A percentile compares a stretch with the other conserved stretches of the same genome.
phyloP scores from a whole-genome alignment of 2,329 filamentous ascomycete species.

The Coleophoma eucalyptorum region DNA sequence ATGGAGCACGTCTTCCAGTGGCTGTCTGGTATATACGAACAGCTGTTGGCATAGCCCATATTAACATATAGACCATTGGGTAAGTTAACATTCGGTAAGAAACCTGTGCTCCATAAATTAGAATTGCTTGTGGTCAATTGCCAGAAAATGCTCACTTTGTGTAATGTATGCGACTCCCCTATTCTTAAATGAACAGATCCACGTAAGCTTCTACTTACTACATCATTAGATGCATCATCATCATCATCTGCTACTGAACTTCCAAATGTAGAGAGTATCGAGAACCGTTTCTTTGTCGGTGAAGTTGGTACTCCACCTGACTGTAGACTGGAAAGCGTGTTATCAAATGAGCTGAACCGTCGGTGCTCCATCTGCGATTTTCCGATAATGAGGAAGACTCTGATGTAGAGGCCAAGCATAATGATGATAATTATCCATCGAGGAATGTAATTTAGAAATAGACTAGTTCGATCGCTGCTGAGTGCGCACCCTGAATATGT shows the following conservation, averaged over 20 bases:
- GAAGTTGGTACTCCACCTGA: too few species aligned
- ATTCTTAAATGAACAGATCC: too few species aligned
- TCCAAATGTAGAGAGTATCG: too few species aligned
- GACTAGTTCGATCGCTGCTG: conserved; percentile 30
- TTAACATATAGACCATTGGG: conserved; percentile 35
- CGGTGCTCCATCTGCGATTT: conserved; percentile 27
- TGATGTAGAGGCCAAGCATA: conserved; percentile 33
- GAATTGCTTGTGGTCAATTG: too few species aligned
- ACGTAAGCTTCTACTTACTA: too few species aligned
- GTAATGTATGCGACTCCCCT: conserved; percentile 4
- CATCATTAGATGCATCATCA: not conserved
- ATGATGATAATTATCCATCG: conserved; percentile 35
- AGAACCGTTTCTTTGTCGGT: too few species aligned
- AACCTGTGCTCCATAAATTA: too few species aligned
- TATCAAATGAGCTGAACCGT: too few species aligned
- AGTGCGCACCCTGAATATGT: conserved; percentile 37
- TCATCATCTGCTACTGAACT: not conserved
- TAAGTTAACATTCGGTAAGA: conserved; percentile 39
- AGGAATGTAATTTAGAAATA: conserved; percentile 37
- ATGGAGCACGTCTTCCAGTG: conserved; percentile 28
- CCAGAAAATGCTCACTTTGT: too few species aligned
- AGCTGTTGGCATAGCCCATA: conserved; percentile 36
- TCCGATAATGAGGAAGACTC: conserved; percentile 34
- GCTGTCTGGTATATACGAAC: conserved; percentile 36
- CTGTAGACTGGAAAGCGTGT: not conserved